phyloP scores from a whole-genome alignment of 352 stramenopile species.

The Pythium aristosporum region DNA sequence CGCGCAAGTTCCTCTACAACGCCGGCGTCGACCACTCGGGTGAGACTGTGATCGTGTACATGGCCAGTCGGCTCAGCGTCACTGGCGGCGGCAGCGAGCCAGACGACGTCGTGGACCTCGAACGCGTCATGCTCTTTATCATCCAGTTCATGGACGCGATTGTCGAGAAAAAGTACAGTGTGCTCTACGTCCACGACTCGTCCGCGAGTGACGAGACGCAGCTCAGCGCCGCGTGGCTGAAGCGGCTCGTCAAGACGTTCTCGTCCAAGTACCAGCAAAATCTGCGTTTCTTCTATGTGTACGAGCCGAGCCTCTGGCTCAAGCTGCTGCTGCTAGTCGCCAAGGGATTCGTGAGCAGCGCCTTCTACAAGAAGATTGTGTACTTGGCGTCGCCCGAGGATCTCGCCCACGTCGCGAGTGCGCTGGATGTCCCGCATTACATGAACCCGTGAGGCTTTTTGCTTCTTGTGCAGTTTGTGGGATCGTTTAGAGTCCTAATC shows the following conservation, averaged over 20 bases:
- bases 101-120: constrained; percentile 59
- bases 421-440: constrained; percentile 45
- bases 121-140: constrained; percentile 75
- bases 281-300: constrained; percentile 77
- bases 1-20: constrained; percentile 63
- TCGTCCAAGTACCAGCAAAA: constrained; percentile 54
- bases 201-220: constrained; percentile 50
- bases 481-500: background rate
- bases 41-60: constrained; percentile 66
- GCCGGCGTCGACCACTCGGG: constrained; percentile 68
- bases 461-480: background rate
- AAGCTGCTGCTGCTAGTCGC: constrained; percentile 72
- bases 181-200: constrained; percentile 68
- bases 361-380: constrained; percentile 79
- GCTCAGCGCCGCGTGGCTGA: constrained; percentile 61
- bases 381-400: constrained; percentile 55
- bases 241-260: constrained; percentile 64
- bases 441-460: constrained; percentile 40
- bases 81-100: constrained; percentile 26
- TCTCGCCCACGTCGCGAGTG: constrained; percentile 49
- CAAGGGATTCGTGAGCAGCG: constrained; percentile 55
- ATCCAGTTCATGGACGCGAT: constrained; percentile 64
- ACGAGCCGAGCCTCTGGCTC: constrained; percentile 70
- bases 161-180: constrained; percentile 54
- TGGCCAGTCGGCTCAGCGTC: constrained; percentile 49